These are phyloP conservation scores for Conticribra guillardii DNA, from an alignment of 108 stramenopile species.

Conservation along the genomic window DNA sequence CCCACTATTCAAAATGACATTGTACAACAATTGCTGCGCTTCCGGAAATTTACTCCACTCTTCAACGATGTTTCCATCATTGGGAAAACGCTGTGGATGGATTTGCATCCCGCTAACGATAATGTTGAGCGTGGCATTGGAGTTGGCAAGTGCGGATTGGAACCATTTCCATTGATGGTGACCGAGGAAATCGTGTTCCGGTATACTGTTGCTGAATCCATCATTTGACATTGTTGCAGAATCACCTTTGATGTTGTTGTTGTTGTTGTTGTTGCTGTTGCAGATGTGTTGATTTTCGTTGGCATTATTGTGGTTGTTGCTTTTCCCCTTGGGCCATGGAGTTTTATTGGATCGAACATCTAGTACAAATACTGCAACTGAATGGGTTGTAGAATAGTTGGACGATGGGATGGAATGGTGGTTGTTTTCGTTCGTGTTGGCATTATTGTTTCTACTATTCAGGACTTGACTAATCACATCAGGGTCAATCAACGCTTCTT, in stretches of 20 bases:
- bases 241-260: too few species aligned
- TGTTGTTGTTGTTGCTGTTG: not conserved
- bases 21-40: conserved; percentile 66
- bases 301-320: conserved; percentile 1
- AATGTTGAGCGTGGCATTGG: conserved; percentile 75
- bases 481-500: conserved; percentile 76
- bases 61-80: conserved; percentile 66
- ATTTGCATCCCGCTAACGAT: conserved; percentile 79
- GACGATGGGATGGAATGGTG: not conserved
- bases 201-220: too few species aligned
- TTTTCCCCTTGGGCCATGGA: conserved; percentile 67
- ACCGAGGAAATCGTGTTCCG: conserved; percentile 79
- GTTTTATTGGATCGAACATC: conserved; percentile 76
- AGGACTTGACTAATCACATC: conserved; percentile 44
- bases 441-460: not conserved
- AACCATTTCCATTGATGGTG: conserved; percentile 88
- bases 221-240: too few species aligned
- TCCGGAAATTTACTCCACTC: conserved; percentile 79
- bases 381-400: conserved; percentile 49
- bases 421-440: not conserved
- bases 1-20: conserved; percentile 65
- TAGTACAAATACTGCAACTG: conserved; percentile 78
- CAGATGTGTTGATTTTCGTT: not conserved
- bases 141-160: conserved; percentile 64
- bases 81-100: conserved; percentile 62